Percentiles rank a stretch among this genome's conserved stretches.
Evolutionary conservation across 148 eudicot genomes (phyloP).

Genomic region (Nepenthes mirabilis): DNA sequence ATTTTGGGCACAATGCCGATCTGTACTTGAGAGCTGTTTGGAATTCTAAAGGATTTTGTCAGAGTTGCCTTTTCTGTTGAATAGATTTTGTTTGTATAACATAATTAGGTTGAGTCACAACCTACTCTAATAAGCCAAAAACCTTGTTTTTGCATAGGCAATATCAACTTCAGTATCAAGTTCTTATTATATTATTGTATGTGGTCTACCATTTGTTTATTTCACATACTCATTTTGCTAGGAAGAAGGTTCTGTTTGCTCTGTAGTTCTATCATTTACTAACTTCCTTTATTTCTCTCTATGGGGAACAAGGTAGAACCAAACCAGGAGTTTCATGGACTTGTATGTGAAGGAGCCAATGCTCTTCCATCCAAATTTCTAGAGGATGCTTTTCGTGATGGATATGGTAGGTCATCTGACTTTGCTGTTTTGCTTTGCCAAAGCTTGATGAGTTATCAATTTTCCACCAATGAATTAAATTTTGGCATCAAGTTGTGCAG

Average conservation of each 20-base stretch:
- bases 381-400: slow-evolving; percentile 93
- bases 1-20: too few relatives aligned
- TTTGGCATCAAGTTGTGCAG: slow-evolving; percentile 74
- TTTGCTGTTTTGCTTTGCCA: slow-evolving; percentile 7
- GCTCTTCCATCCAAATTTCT: slow-evolving; percentile 86
- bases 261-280: background rate
- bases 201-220: background rate
- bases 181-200: too few relatives aligned
- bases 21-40: too few relatives aligned
- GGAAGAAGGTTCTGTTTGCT: too few relatives aligned
- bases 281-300: slow-evolving; percentile 8
- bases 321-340: slow-evolving; percentile 93
- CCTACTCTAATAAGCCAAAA: too few relatives aligned
- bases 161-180: too few relatives aligned
- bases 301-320: slow-evolving; percentile 90
- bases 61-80: too few relatives aligned
- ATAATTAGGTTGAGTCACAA: too few relatives aligned
- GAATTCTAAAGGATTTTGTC: too few relatives aligned
- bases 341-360: slow-evolving; percentile 99
- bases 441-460: slow-evolving; percentile 15
- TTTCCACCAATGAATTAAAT: slow-evolving; percentile 17
- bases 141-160: too few relatives aligned
- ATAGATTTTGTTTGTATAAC: too few relatives aligned
- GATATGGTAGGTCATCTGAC: slow-evolving; percentile 53
- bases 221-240: background rate